Evolutionary conservation across 495 filamentous ascomycete species (phyloP), one percentile per base, ranked within the genome.

Genomic region (Aspergillus steynii): DNA sequence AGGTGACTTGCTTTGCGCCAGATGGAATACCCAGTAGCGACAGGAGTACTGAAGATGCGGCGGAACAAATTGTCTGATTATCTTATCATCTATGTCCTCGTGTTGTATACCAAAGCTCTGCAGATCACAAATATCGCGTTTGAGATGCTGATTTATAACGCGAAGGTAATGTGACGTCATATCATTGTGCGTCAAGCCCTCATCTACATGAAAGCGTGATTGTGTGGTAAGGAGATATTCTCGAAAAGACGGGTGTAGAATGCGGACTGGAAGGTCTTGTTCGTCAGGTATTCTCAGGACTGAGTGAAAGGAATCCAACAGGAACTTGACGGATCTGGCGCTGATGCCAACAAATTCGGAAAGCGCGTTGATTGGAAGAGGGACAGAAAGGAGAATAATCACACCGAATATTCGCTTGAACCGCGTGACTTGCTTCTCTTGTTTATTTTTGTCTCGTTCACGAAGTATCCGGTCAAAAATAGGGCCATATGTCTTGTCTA

Each of bases 1-100:
- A 53, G 26, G 27, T 4, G 27, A n/a, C 29, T 29, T 32, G 15
- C 51, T 32, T 32, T 53, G 26, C 15, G 15, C 10, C 20, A 79
- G 32, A 67, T 85, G 77, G 55, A 72, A 37, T 55, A 77, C 68
- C 81, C 76, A 84, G 60, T 79, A 78, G 14, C 61, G 66, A 61
- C 75, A 83, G 50, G 74, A 60, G 58, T 83, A 78, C 63, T 67
- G 60, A 47, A 74, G 53, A 52, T 71, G 66, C 34, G 62, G 6
- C 29, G 70, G 62, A n/a, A 82, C 45, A 34, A 52, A 61, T 0
- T 65, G 29, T 12, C 47, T 31, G 37, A 77, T 69, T 3, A 20
- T 58, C 10, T 56, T 34, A 14, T 5, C 20, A 56, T 68, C 61
- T 47, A 78, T 61, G 3, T 77, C 70, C 9, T 2, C 56, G 46